phyloP scores from a whole-genome alignment of 305 asterid genomes.

The Fraxinus dipetala region DNA sequence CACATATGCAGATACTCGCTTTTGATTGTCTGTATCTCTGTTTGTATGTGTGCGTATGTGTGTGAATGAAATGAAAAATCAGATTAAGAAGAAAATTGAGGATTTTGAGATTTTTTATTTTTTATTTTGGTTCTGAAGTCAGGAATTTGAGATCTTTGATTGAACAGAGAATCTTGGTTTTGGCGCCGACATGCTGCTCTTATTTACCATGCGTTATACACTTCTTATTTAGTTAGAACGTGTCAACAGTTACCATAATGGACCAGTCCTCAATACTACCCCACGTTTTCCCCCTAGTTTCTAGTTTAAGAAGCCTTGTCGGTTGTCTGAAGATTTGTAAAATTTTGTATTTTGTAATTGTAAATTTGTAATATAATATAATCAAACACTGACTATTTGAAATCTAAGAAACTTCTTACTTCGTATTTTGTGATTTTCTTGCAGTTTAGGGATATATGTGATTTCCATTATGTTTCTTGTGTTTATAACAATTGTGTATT shows the following conservation, averaged over 20 bases:
- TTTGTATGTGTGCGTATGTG: not conserved
- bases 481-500: not conserved
- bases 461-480: not conserved
- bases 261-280: not conserved
- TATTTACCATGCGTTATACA: not conserved
- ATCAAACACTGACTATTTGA: not conserved
- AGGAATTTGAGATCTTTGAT: conserved; percentile 7
- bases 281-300: not conserved
- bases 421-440: not conserved
- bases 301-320: not conserved
- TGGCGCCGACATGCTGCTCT: not conserved
- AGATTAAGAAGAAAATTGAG: not conserved
- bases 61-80: conserved; percentile 11
- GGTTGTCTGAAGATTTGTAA: not conserved
- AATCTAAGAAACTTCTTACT: not conserved
- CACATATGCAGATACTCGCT: not conserved
- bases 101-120: not conserved
- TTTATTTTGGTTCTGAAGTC: not conserved
- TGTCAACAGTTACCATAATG: not conserved
- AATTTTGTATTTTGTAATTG: not conserved
- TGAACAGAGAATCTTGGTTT: not conserved
- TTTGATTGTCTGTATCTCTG: not conserved
- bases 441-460: not conserved
- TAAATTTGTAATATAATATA: not conserved
- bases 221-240: not conserved